phyloP scores from a whole-genome alignment of 202 grass and related monocot species.

The Digitaria exilis region DNA sequence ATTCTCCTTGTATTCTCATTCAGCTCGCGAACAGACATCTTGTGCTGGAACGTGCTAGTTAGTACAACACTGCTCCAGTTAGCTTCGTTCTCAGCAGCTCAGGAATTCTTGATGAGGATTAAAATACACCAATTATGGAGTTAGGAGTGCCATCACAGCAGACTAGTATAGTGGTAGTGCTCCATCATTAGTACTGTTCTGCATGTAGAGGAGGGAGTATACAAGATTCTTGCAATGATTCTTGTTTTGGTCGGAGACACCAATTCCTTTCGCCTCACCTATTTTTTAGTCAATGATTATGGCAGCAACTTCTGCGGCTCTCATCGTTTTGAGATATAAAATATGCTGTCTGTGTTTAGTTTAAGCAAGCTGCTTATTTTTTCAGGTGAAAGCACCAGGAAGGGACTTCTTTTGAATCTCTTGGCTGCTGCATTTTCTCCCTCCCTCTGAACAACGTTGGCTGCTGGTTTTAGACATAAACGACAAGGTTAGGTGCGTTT shows the following conservation, averaged over 20 bases:
- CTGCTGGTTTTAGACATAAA: slow-evolving; percentile 14
- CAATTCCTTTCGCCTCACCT: too few species aligned
- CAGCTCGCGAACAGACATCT: too few species aligned
- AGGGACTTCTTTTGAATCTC: slow-evolving; percentile 6
- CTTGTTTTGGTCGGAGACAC: too few species aligned
- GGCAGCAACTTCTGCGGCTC: background rate
- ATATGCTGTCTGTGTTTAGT: background rate
- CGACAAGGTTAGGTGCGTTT: background rate
- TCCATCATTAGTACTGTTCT: slow-evolving; percentile 20
- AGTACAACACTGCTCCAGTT: slow-evolving; percentile 45
- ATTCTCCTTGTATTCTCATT: too few species aligned
- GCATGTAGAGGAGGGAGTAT: background rate
- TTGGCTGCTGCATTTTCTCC: background rate
- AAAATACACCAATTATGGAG: slow-evolving; percentile 42
- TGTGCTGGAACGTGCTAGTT: too few species aligned
- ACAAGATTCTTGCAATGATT: slow-evolving; percentile 8
- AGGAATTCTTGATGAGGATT: background rate
- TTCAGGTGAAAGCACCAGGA: slow-evolving; percentile 43
- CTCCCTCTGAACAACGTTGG: background rate
- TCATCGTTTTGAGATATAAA: background rate
- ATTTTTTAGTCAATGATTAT: too few species aligned
- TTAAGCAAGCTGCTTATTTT: slow-evolving; percentile 31
- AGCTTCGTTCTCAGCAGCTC: background rate
- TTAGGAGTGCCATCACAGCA: background rate
- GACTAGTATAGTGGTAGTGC: background rate